Conservation (phyloP, 2,329 filamentous ascomycete genomes). For the Nigrospora oryzae region DNA sequence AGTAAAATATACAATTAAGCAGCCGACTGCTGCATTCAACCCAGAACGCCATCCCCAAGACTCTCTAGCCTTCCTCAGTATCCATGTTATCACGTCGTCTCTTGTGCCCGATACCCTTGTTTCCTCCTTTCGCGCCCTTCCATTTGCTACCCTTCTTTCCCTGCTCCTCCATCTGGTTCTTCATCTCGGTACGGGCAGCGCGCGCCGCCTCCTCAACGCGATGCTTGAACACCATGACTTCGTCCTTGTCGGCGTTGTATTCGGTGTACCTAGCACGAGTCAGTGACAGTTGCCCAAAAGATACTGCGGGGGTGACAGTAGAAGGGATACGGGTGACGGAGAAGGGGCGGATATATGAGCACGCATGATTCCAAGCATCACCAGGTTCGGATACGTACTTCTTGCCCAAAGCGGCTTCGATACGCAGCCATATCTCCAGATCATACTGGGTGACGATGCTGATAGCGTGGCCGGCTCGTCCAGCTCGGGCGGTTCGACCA, state of each 20-base stretch:
- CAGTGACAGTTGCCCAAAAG: not conserved
- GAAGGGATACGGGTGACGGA: not conserved
- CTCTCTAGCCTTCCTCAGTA: slow-evolving; percentile 55
- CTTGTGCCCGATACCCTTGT: slow-evolving; percentile 31
- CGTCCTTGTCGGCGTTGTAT: slow-evolving; percentile 65
- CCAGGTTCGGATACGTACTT: slow-evolving; percentile 40
- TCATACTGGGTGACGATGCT: slow-evolving; percentile 84
- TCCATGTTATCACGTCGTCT: slow-evolving; percentile 58
- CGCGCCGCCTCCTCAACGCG: slow-evolving; percentile 79
- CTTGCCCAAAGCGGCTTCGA: slow-evolving; percentile 75
- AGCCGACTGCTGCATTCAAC: no score
- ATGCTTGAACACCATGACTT: slow-evolving; percentile 73
- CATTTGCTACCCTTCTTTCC: slow-evolving; percentile 43
- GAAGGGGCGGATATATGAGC: not conserved
- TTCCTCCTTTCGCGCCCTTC: slow-evolving; percentile 30
- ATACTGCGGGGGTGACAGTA: not conserved
- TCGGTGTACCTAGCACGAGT: slow-evolving; percentile 25
- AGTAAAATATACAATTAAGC: no score
- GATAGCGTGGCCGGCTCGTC: slow-evolving; percentile 74
- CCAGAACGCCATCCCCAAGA: no score
- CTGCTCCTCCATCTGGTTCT: slow-evolving; percentile 63
- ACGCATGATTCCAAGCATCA: no score
- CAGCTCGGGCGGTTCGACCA: slow-evolving; percentile 79
- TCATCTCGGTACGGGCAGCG: slow-evolving; percentile 73
- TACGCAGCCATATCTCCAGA: slow-evolving; percentile 58